Evolutionary conservation across 805 yeast genomes (phyloP).

Genomic region (Kluyveromyces nonfermentans): DNA sequence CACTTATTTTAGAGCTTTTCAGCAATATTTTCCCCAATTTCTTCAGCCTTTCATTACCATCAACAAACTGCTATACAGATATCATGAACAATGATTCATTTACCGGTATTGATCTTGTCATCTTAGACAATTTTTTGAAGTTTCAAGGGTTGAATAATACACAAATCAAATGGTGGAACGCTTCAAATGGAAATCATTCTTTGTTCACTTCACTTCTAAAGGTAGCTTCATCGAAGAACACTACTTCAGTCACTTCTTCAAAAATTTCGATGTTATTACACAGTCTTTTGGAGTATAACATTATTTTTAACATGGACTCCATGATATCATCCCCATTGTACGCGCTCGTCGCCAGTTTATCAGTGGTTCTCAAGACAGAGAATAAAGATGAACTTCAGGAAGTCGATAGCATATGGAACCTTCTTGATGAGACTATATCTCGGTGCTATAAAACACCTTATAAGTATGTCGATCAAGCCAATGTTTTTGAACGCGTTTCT

Average conservation of each 20-base stretch:
- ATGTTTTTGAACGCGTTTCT: constrained; percentile 33
- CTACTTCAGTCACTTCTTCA: constrained; percentile 23
- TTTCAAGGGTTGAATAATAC: constrained; percentile 44
- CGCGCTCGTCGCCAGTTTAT: constrained; percentile 45
- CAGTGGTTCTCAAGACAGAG: constrained; percentile 10
- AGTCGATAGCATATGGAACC: constrained; percentile 40
- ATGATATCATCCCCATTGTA: constrained; percentile 45
- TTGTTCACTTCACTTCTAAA: constrained; percentile 59
- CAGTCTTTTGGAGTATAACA: constrained; percentile 40
- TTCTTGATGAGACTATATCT: constrained; percentile 68
- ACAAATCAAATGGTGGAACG: constrained; percentile 75
- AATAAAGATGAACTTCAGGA: constrained; percentile 8
- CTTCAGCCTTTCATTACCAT: constrained; percentile 24
- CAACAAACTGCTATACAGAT: constrained; percentile 30
- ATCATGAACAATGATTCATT: constrained; percentile 28
- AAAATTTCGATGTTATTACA: constrained; percentile 44
- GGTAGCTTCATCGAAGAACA: constrained; percentile 35
- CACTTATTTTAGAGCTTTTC: constrained; percentile 37
- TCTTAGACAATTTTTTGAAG: constrained; percentile 52
- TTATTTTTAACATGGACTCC: constrained; percentile 40
- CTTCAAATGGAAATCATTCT: constrained; percentile 39
- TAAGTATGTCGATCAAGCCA: constrained; percentile 63
- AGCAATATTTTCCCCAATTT: constrained; percentile 31
- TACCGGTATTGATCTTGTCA: constrained; percentile 45
- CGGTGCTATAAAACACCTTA: constrained; percentile 70